Evolutionary conservation across 2,329 filamentous ascomycete species (phyloP).

Genomic region (Cytospora schulzeri): DNA sequence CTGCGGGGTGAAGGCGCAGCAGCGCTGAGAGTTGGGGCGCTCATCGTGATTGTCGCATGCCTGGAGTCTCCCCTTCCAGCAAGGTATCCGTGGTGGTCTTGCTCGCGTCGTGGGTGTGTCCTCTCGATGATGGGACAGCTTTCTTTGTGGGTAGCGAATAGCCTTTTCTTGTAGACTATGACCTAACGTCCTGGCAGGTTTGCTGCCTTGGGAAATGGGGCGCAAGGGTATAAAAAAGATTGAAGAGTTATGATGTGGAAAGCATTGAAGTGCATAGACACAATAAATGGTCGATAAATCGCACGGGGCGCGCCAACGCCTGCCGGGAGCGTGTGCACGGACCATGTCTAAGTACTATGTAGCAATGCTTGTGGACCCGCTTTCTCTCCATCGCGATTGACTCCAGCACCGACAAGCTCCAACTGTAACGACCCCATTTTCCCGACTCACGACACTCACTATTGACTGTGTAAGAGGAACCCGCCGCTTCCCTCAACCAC

Average conservation of each 20-base stretch:
- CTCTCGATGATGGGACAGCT: background rate
- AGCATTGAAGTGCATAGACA: background rate
- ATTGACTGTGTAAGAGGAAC: background rate
- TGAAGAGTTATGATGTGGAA: background rate
- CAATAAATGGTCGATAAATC: background rate
- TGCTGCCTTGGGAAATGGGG: background rate
- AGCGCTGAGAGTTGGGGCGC: slow-evolving; percentile 27
- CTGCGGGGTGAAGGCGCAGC: slow-evolving; percentile 50
- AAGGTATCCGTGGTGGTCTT: background rate
- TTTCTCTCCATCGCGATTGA: background rate
- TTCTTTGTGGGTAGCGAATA: background rate
- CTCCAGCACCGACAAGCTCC: background rate
- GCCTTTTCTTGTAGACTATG: background rate
- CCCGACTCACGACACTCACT: background rate
- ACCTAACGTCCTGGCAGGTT: background rate
- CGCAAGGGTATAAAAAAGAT: background rate
- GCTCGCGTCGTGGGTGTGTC: background rate
- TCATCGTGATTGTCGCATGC: slow-evolving; percentile 30
- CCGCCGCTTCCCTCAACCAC: background rate
- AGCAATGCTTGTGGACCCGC: background rate
- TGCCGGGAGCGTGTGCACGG: background rate
- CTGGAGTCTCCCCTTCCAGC: background rate
- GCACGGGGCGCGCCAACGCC: background rate
- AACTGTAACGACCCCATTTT: background rate
- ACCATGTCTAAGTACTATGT: no score